A percentile compares a stretch with the other conserved stretches of the same genome.
Conservation (phyloP, 2,329 filamentous ascomycete genomes). For the Beauveria bassiana region DNA sequence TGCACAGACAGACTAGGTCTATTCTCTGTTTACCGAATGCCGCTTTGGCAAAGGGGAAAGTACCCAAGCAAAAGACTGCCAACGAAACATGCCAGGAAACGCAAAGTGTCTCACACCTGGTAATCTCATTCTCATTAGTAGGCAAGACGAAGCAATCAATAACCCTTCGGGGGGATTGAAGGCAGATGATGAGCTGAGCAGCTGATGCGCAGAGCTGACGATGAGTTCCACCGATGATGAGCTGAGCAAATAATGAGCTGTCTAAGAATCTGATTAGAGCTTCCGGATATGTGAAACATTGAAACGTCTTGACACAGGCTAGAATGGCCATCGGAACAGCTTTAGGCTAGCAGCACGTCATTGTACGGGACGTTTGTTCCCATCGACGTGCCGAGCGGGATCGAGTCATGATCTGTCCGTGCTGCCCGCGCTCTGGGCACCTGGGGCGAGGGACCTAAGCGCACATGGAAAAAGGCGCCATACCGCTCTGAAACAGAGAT, state of each 20-base stretch:
- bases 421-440: not conserved
- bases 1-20: not conserved
- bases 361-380: not conserved
- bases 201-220: not conserved
- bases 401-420: not conserved
- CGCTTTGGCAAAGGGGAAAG: not conserved
- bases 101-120: not conserved
- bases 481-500: not conserved
- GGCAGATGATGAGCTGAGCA: not conserved
- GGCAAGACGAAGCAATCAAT: not conserved
- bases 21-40: not conserved
- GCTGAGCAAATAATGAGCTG: not conserved
- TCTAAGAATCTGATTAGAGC: not conserved
- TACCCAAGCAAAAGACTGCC: not conserved
- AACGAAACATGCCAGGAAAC: not conserved
- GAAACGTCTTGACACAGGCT: too few species aligned
- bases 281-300: too few species aligned
- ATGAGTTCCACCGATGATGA: not conserved
- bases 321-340: not conserved
- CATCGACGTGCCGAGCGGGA: too few species aligned
- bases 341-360: not conserved
- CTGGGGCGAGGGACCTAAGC: not conserved
- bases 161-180: not conserved
- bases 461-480: not conserved
- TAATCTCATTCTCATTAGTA: not conserved